phyloP scores from a whole-genome alignment of 805 yeast genomes.

The Hanseniaspora singularis region DNA sequence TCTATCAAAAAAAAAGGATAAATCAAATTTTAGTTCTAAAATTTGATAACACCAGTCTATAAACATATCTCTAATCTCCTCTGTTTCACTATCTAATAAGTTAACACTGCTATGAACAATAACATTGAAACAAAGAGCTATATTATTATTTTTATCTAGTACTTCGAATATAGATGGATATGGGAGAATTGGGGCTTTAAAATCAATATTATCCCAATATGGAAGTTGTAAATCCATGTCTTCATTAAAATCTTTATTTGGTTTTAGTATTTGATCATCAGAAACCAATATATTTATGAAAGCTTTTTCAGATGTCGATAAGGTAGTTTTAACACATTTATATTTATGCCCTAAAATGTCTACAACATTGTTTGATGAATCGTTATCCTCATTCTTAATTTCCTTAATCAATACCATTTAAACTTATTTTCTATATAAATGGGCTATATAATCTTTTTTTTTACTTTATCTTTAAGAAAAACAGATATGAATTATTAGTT shows the following conservation, averaged over 20 bases:
- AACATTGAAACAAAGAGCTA: conserved; percentile 10
- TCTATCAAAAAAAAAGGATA: conserved; percentile 10
- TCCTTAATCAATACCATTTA: conserved; percentile 4
- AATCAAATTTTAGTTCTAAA: conserved; percentile 9
- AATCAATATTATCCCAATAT: conserved; percentile 3
- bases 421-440: too few relatives aligned
- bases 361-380: not conserved
- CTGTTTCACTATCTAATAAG: conserved; percentile 2
- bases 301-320: conserved; percentile 14
- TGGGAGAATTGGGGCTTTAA: conserved; percentile 7
- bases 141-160: not conserved
- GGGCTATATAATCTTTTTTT: too few relatives aligned
- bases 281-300: conserved; percentile 8
- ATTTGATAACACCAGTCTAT: conserved; percentile 15
- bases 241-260: not conserved
- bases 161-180: conserved; percentile 10
- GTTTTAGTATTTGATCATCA: not conserved
- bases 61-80: not conserved
- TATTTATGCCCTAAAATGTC: conserved; percentile 3
- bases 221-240: not conserved
- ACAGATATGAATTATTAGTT: too few relatives aligned
- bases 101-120: conserved; percentile 5
- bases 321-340: conserved; percentile 13
- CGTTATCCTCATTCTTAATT: not conserved
- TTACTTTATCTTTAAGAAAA: too few relatives aligned